phyloP scores from a whole-genome alignment of 2,329 filamentous ascomycete genomes.

The Plectosphaerella cucumerina region DNA sequence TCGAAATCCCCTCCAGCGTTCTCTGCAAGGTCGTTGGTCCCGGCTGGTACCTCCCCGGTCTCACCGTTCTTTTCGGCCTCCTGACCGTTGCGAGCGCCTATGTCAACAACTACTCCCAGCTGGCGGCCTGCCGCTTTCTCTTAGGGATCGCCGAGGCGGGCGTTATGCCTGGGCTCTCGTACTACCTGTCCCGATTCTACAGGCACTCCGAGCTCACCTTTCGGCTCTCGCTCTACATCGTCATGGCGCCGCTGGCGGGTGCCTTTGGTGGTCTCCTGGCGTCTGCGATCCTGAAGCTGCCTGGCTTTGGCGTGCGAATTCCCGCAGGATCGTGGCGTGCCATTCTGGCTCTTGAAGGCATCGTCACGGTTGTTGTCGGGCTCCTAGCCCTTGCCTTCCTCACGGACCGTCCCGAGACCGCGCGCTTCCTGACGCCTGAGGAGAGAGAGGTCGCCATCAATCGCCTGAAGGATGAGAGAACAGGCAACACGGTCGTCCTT shows the following conservation, averaged over 20 bases:
- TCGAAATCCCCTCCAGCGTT: slow-evolving; percentile 42
- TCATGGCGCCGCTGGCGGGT: slow-evolving; percentile 34
- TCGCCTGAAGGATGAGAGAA: slow-evolving; percentile 64
- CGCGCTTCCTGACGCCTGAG: slow-evolving; percentile 59
- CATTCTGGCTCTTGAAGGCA: slow-evolving; percentile 49
- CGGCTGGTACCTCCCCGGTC: slow-evolving; percentile 26
- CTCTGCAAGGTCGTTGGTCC: slow-evolving; percentile 37
- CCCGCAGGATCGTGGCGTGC: slow-evolving; percentile 60
- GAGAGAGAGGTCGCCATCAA: slow-evolving; percentile 64
- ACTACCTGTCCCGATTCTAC: slow-evolving; percentile 45
- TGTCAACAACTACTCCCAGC: slow-evolving; percentile 24
- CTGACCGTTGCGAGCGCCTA: slow-evolving; percentile 33
- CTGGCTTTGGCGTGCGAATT: slow-evolving; percentile 31
- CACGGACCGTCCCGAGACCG: slow-evolving; percentile 65
- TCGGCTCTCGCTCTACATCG: slow-evolving; percentile 39
- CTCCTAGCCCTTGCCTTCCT: slow-evolving; percentile 59
- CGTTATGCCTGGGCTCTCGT: slow-evolving; percentile 31
- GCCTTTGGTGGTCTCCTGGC: slow-evolving; percentile 43
- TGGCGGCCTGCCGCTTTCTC: slow-evolving; percentile 31
- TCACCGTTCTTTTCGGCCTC: slow-evolving; percentile 36
- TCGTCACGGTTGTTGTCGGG: slow-evolving; percentile 17
- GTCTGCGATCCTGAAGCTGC: slow-evolving; percentile 49
- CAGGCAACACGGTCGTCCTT: slow-evolving; percentile 55
- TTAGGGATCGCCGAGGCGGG: slow-evolving; percentile 37
- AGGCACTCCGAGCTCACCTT: slow-evolving; percentile 42